Base-by-base conservation (phyloP, 805 yeast species). In the Cyberlindnera suaveolens region DNA sequence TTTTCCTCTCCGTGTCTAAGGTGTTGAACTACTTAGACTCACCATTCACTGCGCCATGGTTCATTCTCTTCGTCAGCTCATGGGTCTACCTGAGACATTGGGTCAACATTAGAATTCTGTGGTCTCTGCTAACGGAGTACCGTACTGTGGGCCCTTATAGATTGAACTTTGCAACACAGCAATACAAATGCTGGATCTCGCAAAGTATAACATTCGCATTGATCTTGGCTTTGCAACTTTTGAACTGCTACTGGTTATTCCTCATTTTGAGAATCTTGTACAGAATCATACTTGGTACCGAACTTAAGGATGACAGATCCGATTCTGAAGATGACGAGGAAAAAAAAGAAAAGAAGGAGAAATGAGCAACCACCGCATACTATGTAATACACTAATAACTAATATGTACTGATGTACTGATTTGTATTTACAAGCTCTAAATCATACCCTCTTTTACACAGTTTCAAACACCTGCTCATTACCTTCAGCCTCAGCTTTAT, bases 101-200 rank as follows among this genome's bases (percentile, higher is more conserved):
- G 61, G 63, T 89, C 52, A 93, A 90, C 64, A 56, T 91, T 47
- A 77, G 71, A 56, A 85, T 93, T 49, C 72, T 93, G 53, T 85
- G 85, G 82, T 84, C 95, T 2, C 81, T 87, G 15, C 67, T 84
- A 42, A 89, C 96, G 16, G 95, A 89, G 64, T 93, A 86, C 67
- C 76, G 72, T 51, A 77, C 95, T 2, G 88, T 86, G 19, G 99
- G 99, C 33, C 81, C 82, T 43, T 89, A 72, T 65, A 75, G 74
- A 44, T 71, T 93, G 53, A 79, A 88, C 70, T 93, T 87, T 80
- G 85, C 75, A 11, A 81, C 93, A 27, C 91, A 90, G 64, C 96
- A 93, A 64, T 93, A 91, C 70, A 93, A 93, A 66, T 93, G 98
- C 67, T 88, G 88, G 84, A 86, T 93, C 52, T 83, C 98, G 19